phyloP scores from a whole-genome alignment of 1,284 basidiomycete species.

The Cystobasidium slooffiae region DNA sequence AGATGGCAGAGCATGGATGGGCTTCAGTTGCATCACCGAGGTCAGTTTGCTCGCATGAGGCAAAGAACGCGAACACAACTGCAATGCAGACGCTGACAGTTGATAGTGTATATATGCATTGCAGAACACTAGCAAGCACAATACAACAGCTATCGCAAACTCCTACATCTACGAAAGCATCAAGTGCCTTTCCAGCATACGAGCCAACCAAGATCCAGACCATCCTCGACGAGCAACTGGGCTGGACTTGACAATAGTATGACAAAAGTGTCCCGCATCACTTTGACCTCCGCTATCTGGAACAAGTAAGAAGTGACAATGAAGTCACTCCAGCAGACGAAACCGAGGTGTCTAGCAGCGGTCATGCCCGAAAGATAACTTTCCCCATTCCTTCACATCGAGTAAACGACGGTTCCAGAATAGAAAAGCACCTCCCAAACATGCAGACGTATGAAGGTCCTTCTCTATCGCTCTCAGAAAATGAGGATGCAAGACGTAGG shows the following conservation, averaged over 20 bases:
- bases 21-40: constrained; percentile 44
- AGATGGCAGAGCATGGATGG: constrained; percentile 66
- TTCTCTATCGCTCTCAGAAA: constrained; percentile 30
- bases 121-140: constrained; percentile 21
- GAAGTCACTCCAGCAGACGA: not conserved
- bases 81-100: not conserved
- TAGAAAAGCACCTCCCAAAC: not conserved
- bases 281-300: constrained; percentile 37
- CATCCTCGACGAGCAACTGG: constrained; percentile 47
- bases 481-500: constrained; percentile 41
- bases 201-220: constrained; percentile 38
- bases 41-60: not conserved
- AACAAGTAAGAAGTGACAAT: not conserved
- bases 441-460: constrained; percentile 21
- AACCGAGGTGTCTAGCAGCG: constrained; percentile 41
- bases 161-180: not conserved
- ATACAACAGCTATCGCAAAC: not conserved
- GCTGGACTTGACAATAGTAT: constrained; percentile 33
- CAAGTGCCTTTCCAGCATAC: constrained; percentile 30
- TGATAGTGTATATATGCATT: not conserved
- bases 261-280: constrained; percentile 27
- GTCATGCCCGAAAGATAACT: not conserved
- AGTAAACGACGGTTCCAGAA: constrained; percentile 7
- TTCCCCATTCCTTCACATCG: not conserved
- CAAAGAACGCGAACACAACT: not conserved